phyloP scores from a whole-genome alignment of 352 stramenopile species.

The Aphanomyces astaci region DNA sequence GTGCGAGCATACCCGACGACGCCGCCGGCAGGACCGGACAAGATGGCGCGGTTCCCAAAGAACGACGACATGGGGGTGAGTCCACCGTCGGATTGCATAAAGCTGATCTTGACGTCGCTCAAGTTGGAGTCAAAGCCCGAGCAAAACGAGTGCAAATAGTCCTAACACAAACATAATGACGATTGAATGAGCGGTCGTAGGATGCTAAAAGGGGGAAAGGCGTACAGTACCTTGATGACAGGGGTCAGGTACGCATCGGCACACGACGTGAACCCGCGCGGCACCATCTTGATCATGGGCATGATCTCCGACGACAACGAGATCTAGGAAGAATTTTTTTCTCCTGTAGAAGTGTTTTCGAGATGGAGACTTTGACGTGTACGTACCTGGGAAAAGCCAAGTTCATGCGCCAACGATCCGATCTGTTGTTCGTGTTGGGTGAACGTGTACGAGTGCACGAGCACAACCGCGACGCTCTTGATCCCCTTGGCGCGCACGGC shows the following conservation, averaged over 20 bases:
- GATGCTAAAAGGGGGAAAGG: no score
- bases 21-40: conserved; percentile 90
- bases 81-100: conserved; percentile 99
- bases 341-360: no score
- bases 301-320: conserved; percentile 90
- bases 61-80: conserved; percentile 93
- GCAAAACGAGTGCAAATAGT: conserved; percentile 94
- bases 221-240: conserved; percentile 90
- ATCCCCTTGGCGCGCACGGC: conserved; percentile 77
- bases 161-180: no score
- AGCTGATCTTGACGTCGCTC: conserved; percentile 88
- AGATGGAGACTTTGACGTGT: conserved; percentile 4
- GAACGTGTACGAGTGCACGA: conserved; percentile 95
- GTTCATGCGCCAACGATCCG: conserved; percentile 76
- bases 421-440: conserved; percentile 89
- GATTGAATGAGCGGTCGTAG: no score
- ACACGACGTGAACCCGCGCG: conserved; percentile 93
- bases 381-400: conserved; percentile 94
- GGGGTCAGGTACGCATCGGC: conserved; percentile 98
- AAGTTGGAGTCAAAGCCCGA: conserved; percentile 92
- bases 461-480: conserved; percentile 91
- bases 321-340: conserved; percentile 29
- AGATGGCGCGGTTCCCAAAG: conserved; percentile 87
- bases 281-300: conserved; percentile 98
- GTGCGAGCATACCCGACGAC: conserved; percentile 97